Base-by-base conservation (phyloP, 2,329 filamentous ascomycete genomes). In the Hirsutella thompsonii region DNA sequence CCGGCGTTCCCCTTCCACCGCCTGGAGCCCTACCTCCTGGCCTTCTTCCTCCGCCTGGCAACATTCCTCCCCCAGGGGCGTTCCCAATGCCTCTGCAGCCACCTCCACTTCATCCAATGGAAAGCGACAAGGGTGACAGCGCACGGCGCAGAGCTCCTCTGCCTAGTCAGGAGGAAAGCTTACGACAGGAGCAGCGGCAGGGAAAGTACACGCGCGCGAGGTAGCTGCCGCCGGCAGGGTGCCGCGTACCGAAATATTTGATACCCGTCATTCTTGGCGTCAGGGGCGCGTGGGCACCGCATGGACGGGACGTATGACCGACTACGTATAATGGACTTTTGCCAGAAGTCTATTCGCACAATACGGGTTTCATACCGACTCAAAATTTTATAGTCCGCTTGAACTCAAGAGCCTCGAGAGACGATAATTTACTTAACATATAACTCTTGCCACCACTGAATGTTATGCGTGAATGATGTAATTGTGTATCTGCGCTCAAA, bases 151-250 rank as follows among this genome's bases (percentile, higher is more conserved):
- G 82, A 45, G 84, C 74, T 5, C 86, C 84, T 8, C 62, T 94
- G 35, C 87, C 87, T 0, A 89, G 84, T 55, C 87, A 93, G 61
- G 78, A 84, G 55, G 87, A 92, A 56, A 89, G 83, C 50, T 62
- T 93, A 50, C 75, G 80, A 50, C 76, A 81, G 58, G 84, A 90
- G 60, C 86, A 90, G 67, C 73, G 72, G 42, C 67, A 68, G 41
- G 76, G 76, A 3, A 69, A 79, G 47, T 81, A 77, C 52, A 80
- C 74, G 14, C 60, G 72, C 38, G 56, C 65, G 20, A 62, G 69
- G 37, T 75, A 68, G 52, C 5, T 28, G 9, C 8, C 18, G 5
- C 13, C 3, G n/a, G 32, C 11, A 8, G 9, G 5, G 32, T 18
- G 23, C 18, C 6, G 2, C 16, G n/a, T n/a, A 8, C 16, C n/a